Evolutionary conservation across 768 basidiomycete genomes (phyloP), one percentile per base, ranked within the genome.

Genomic region (Pulveroboletus ravenelii): DNA sequence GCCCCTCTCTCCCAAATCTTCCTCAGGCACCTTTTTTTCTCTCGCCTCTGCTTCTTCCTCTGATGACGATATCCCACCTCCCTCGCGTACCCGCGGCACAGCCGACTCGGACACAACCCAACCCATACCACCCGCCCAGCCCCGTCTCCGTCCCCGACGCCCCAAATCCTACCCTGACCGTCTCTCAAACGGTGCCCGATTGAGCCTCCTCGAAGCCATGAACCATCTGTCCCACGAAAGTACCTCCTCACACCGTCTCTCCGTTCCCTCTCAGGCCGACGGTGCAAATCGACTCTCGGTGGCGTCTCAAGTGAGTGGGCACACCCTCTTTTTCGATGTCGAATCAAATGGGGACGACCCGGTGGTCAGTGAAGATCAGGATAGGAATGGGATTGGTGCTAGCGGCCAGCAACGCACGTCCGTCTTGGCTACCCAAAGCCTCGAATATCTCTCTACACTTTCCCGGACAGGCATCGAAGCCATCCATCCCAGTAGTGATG

Each of bases 181-280:
- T 17, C 42, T 62, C 18, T 61, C 59, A 6, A 59, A 50, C 10
- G 53, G 55, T 8, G 48, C 52, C 15, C 54, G 65, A 6, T 47
- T 64, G 17, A 68, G 65, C 39, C 57, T 66, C 20, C 40, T 66
- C 3, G 64, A 66, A 43, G 64, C 66, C 5, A 47, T 64, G 59
- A 57, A 64, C 23, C 60, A 47, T 30, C 54, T 63, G 5, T 63
- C 62, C 1, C 62, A 62, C n/a, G 61, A 60, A 45, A 29, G 35
- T 37, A 12, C 34, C 1, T 12, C 34, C 1, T 12, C 30, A 14
- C 37, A 51, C 7, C 50, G 38, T 37, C 40, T 47, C 30, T 51
- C 60, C 1, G 40, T 25, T 9, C 27, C 32, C 14, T 52, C 57
- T 14, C 59, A 52, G 20, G 10, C 32, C 0, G 52, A 59, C 8